Conservation (phyloP, 2,329 filamentous ascomycete genomes). For the Arthrinium phaeospermum region DNA sequence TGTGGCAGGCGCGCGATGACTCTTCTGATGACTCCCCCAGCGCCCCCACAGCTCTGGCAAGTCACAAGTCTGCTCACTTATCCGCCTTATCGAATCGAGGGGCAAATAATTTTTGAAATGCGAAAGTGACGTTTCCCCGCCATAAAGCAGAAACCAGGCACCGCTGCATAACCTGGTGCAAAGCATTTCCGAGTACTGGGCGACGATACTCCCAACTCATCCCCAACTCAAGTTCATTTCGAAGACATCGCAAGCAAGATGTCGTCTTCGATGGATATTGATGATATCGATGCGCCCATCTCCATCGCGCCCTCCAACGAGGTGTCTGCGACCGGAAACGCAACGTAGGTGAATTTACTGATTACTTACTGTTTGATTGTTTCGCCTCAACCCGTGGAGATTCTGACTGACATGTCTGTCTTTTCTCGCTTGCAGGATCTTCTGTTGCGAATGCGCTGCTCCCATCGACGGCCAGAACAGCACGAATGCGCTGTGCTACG, state of each 20-base stretch:
- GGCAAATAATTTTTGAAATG: constrained; percentile 17
- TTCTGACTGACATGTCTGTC: constrained; percentile 26
- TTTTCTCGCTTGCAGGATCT: constrained; percentile 65
- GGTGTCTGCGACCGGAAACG: constrained; percentile 42
- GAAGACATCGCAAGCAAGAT: constrained; percentile 40
- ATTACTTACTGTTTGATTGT: no score
- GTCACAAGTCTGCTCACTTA: neutral
- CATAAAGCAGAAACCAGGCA: neutral
- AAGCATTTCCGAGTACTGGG: constrained; percentile 11
- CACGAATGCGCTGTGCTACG: constrained; percentile 88
- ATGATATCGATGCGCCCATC: constrained; percentile 62
- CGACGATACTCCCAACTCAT: constrained; percentile 12
- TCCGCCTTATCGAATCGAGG: constrained; percentile 15
- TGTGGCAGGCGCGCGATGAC: neutral
- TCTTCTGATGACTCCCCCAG: neutral
- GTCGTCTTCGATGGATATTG: constrained; percentile 60
- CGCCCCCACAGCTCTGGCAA: neutral
- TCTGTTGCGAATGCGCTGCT: constrained; percentile 97
- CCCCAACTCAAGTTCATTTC: neutral
- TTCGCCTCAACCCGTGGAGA: neutral
- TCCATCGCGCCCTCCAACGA: constrained; percentile 45
- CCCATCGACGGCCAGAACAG: constrained; percentile 90
- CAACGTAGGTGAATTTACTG: constrained; percentile 54
- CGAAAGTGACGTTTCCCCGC: constrained; percentile 17
- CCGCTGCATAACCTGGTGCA: constrained; percentile 2